Percentiles rank a stretch among this genome's conserved stretches.
Conservation (phyloP, 106 monocot species). For the Dioscorea zingiberensis region DNA sequence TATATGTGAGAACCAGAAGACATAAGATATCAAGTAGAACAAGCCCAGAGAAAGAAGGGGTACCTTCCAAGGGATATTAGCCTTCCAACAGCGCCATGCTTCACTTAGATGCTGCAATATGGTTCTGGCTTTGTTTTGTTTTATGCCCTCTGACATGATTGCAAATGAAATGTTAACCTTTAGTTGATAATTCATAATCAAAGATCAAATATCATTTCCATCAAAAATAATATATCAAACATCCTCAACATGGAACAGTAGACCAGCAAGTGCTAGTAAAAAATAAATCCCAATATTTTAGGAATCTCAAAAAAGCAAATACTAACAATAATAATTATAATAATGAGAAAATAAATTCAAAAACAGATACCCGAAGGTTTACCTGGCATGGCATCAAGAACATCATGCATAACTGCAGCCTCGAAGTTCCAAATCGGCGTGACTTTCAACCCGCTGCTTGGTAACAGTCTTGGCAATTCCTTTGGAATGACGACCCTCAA, state of each 20-base stretch:
- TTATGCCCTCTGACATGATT: conserved; percentile 75
- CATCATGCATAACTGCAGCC: conserved; percentile 99
- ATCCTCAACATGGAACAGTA: no score
- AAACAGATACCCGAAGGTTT: conserved; percentile 1
- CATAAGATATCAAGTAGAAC: no score
- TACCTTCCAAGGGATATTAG: conserved; percentile 99
- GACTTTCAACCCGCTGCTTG: conserved; percentile 97
- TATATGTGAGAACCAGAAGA: no score
- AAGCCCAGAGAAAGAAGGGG: no score
- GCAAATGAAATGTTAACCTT: no score
- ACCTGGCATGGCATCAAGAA: conserved; percentile 99
- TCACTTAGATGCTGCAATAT: conserved; percentile 99
- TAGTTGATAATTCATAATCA: no score
- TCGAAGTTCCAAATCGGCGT: conserved; percentile 97
- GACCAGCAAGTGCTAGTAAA: no score
- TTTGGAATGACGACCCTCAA: conserved; percentile 99
- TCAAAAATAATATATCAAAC: no score
- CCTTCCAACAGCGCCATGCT: conserved; percentile 99
- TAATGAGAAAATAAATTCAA: not conserved
- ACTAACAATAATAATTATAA: not conserved
- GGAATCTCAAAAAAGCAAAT: no score
- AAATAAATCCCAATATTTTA: no score
- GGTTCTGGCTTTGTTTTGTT: conserved; percentile 98
- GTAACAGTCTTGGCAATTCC: conserved; percentile 99
- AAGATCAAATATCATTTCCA: no score